These are phyloP conservation scores for Sphagnum fallax DNA, from an alignment of 228 moss, liverwort and hornwort genomes.

Conservation along the genomic window DNA sequence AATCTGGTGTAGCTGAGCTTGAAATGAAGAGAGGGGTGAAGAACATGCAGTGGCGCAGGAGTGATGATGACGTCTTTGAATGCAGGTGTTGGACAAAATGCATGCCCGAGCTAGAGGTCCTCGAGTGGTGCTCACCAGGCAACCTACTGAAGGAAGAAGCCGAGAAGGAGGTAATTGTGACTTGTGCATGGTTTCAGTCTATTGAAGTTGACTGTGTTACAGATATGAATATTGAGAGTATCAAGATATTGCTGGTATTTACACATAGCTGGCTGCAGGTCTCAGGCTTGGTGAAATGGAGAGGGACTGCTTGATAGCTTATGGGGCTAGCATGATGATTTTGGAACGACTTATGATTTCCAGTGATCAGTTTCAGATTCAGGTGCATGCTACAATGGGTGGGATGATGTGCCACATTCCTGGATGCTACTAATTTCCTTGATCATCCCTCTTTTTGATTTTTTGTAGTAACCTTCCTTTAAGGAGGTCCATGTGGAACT, in stretches of 20 bases:
- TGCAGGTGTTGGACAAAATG: slow-evolving; percentile 97
- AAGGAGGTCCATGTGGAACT: no score
- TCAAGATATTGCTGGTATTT: neutral
- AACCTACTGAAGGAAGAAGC: slow-evolving; percentile 99
- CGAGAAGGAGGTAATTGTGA: slow-evolving; percentile 82
- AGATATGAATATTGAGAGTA: no score
- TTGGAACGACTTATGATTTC: slow-evolving; percentile 99
- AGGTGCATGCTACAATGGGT: slow-evolving; percentile 29
- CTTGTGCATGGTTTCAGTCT: neutral
- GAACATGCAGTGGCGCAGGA: no score
- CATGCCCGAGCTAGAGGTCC: slow-evolving; percentile 98
- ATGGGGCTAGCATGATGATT: slow-evolving; percentile 99
- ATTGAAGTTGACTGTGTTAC: neutral
- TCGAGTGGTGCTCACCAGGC: slow-evolving; percentile 89
- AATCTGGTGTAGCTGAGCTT: no score
- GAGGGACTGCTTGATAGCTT: slow-evolving; percentile 98
- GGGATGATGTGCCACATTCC: neutral
- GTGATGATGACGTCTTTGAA: neutral
- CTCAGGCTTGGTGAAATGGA: slow-evolving; percentile 97
- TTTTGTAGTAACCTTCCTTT: no score
- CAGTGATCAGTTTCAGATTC: slow-evolving; percentile 96
- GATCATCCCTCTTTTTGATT: no score
- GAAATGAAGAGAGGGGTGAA: no score
- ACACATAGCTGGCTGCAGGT: slow-evolving; percentile 31
- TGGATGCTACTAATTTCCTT: no score